These are phyloP conservation scores for Kodamaea sp. DNA, from an alignment of 1,139 yeast genomes.

Conservation along the genomic window DNA sequence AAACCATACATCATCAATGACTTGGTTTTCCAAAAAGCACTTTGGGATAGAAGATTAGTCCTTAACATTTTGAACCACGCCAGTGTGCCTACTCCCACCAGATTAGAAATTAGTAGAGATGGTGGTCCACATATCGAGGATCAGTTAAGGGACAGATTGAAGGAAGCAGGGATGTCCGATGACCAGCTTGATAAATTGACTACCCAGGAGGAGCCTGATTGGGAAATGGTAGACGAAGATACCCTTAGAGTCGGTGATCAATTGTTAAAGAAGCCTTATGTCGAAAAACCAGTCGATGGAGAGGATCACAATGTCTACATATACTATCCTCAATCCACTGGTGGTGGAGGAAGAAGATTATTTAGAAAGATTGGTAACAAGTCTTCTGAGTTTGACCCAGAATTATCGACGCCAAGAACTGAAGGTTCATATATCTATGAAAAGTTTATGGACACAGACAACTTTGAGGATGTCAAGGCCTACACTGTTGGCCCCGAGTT, in stretches of 20 bases:
- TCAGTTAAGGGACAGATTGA: constrained; percentile 51
- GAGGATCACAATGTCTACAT: constrained; percentile 97
- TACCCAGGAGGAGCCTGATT: constrained; percentile 69
- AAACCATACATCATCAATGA: constrained; percentile 92
- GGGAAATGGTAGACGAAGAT: constrained; percentile 90
- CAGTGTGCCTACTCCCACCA: constrained; percentile 82
- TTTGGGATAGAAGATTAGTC: constrained; percentile 96
- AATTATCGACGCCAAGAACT: constrained; percentile 70
- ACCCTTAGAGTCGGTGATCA: constrained; percentile 78
- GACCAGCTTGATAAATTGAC: constrained; percentile 61
- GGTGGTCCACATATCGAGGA: constrained; percentile 89
- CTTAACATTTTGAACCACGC: constrained; percentile 79
- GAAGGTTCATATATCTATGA: constrained; percentile 94
- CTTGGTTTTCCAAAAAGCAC: constrained; percentile 82
- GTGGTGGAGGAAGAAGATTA: constrained; percentile 95
- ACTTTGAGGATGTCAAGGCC: constrained; percentile 97
- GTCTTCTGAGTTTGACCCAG: constrained; percentile 93
- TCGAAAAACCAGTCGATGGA: constrained; percentile 98
- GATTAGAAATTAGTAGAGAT: constrained; percentile 89
- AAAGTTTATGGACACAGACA: constrained; percentile 95
- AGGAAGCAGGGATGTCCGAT: constrained; percentile 37
- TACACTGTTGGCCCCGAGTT: constrained; percentile 90
- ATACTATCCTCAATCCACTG: constrained; percentile 82
- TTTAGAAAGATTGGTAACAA: constrained; percentile 97
- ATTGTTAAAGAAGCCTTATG: constrained; percentile 81